A percentile compares a stretch with the other conserved stretches of the same genome.
Evolutionary conservation across 129 eudicot genomes (phyloP).

Genomic region (Helianthus annuus): DNA sequence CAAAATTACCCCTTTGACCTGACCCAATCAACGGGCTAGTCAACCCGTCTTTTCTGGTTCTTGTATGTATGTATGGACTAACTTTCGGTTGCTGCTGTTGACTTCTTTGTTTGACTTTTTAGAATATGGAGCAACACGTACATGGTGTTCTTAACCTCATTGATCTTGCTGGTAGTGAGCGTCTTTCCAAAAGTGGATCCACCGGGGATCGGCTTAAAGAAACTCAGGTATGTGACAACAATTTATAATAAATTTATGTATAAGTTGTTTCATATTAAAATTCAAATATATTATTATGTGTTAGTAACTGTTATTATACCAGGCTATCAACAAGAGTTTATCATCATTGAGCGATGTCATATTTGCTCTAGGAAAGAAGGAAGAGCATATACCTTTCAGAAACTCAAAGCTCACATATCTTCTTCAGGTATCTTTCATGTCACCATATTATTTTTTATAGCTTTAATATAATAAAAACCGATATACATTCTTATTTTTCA

Average conservation of each 20-base stretch:
- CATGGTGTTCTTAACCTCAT: slow-evolving; percentile 92
- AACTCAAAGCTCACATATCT: slow-evolving; percentile 96
- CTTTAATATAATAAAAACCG: too few relatives aligned
- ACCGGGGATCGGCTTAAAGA: slow-evolving; percentile 96
- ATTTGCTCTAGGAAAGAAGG: slow-evolving; percentile 93
- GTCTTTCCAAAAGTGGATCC: slow-evolving; percentile 95
- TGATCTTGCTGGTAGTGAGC: slow-evolving; percentile 99
- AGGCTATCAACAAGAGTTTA: slow-evolving; percentile 94
- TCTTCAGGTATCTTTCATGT: slow-evolving; percentile 63
- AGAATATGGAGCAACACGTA: slow-evolving; percentile 94
- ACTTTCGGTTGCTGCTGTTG: background rate
- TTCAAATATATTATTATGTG: background rate
- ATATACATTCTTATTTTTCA: too few relatives aligned
- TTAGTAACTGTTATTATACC: slow-evolving; percentile 17
- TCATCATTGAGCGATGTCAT: slow-evolving; percentile 92
- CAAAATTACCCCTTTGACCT: background rate
- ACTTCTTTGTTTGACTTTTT: slow-evolving; percentile 11
- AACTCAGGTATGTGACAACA: slow-evolving; percentile 66
- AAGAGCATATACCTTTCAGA: slow-evolving; percentile 88
- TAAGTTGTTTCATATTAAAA: background rate
- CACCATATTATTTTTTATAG: background rate
- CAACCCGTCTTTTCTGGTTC: background rate
- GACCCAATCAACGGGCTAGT: background rate
- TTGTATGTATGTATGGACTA: background rate
- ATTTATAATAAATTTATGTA: background rate